Evolutionary conservation across 2,329 filamentous ascomycete genomes (phyloP).

Genomic region (Phoma herbarum): DNA sequence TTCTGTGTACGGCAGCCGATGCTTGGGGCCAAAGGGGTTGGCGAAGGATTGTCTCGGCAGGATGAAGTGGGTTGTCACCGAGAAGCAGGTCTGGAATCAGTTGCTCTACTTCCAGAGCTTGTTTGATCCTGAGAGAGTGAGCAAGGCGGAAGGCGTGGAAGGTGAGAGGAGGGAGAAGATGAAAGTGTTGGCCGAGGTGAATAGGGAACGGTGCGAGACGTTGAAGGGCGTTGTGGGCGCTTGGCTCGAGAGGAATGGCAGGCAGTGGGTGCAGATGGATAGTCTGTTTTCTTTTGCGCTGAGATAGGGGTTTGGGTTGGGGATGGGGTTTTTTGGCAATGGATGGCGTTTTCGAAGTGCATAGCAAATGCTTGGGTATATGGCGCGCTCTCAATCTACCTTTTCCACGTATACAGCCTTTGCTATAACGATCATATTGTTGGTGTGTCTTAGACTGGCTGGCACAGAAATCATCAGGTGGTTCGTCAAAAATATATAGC

Average conservation of each 20-base stretch:
- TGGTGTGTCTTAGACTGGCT: too few relatives aligned
- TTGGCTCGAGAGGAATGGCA: constrained; percentile 88
- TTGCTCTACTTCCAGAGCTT: constrained; percentile 84
- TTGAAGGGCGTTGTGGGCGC: constrained; percentile 79
- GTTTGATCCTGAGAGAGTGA: constrained; percentile 89
- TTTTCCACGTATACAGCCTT: too few relatives aligned
- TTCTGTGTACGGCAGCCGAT: constrained; percentile 89
- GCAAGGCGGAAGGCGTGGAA: constrained; percentile 60
- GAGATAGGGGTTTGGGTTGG: constrained; percentile 29
- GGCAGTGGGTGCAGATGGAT: constrained; percentile 95
- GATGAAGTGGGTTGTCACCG: constrained; percentile 87
- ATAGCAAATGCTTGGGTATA: too few relatives aligned
- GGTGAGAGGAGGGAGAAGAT: constrained; percentile 61
- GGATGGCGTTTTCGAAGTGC: too few relatives aligned
- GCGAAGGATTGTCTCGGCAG: constrained; percentile 83
- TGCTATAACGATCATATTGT: too few relatives aligned
- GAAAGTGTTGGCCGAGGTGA: constrained; percentile 79
- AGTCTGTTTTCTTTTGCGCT: constrained; percentile 74
- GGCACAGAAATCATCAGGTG: too few relatives aligned
- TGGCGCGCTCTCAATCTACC: too few relatives aligned
- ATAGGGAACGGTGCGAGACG: constrained; percentile 79
- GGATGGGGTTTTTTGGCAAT: too few relatives aligned
- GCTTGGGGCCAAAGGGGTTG: constrained; percentile 85
- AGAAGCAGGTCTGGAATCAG: constrained; percentile 95
- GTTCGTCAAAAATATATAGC: too few relatives aligned